phyloP scores from a whole-genome alignment of 2,329 filamentous ascomycete species.

The Huntiella omanensis region DNA sequence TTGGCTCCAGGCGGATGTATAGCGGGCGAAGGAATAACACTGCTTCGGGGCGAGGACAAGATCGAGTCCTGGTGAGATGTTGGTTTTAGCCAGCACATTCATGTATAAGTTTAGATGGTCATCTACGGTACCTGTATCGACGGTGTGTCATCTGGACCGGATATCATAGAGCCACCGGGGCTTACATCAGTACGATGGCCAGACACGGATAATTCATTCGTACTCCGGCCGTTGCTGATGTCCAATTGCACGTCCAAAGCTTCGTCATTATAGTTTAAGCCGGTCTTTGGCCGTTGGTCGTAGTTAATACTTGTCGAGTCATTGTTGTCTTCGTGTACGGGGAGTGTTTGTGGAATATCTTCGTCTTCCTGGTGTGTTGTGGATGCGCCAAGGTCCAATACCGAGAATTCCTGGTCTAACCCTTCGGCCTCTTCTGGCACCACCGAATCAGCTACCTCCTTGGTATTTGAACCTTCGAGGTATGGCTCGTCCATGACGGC shows the following conservation, averaged over 20 bases:
- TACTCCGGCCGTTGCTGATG: not conserved
- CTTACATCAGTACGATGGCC: conserved; percentile 24
- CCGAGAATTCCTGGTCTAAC: no score
- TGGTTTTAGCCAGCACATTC: not conserved
- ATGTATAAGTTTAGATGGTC: not conserved
- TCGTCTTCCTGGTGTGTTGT: not conserved
- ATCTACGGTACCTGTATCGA: conserved; percentile 48
- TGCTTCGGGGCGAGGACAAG: conserved; percentile 52
- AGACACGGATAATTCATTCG: no score
- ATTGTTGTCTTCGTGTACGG: not conserved
- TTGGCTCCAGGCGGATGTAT: conserved; percentile 40
- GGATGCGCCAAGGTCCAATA: no score
- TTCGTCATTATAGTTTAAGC: not conserved
- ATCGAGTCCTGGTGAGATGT: conserved; percentile 31
- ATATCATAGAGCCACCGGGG: conserved; percentile 48
- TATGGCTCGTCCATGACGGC: no score
- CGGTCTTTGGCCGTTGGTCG: not conserved
- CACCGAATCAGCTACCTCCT: no score
- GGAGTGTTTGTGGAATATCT: not conserved
- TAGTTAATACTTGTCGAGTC: not conserved
- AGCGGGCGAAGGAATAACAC: conserved; percentile 48
- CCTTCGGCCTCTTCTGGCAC: no score
- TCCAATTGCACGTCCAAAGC: not conserved
- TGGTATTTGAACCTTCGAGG: no score
- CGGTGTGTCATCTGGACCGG: conserved; percentile 65